Evolutionary conservation across 306 rosid genomes (phyloP), one percentile per base, ranked within the genome.

Genomic region (Pterocarpus macrocarpus): DNA sequence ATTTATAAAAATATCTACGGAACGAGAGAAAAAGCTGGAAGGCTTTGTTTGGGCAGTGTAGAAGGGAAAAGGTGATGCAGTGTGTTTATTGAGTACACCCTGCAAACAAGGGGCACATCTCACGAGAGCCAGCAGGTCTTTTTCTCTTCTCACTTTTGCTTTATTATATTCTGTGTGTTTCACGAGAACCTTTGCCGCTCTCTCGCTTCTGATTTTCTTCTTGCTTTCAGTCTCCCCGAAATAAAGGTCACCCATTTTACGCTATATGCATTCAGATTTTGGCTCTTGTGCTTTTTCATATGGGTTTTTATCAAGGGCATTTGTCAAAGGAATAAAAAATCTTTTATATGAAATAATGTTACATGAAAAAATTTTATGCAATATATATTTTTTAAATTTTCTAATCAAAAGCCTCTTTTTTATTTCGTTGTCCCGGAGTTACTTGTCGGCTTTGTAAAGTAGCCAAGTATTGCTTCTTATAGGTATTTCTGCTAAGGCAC

Each of bases 31-130:
- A 88, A 88, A 88, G 90, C 66, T 64, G 55, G 12, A 45, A 83
- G 79, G 81, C 90, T 86, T 86, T 81, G 81, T 80, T 87, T 82
- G 80, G 87, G 88, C 81, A 78, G 89, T 50, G 85, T 53, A 67
- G 75, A 86, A 41, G 75, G 57, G 4, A 80, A 87, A 88, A 84
- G 86, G 84, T 67, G 52, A 80, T 69, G 87, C 68, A 82, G 90
- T 84, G 91, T 47, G 78, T 66, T 80, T 64, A 91, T 87, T 76
- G 89, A 82, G 90, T 79, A 71, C 45, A 78, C 81, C 80, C 86
- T 88, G 92, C 89, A 89, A 88, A 90, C 86, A 90, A 43, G 91
- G 91, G 90, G 76, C 97, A 82, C 96, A 58, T 82, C 71, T 63
- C 67, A 88, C 94, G 90, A 91, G 92, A 63, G 68, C 41, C 5